Evolutionary conservation across 805 yeast genomes (phyloP).

Genomic region (Candida pseudoglaebosa): DNA sequence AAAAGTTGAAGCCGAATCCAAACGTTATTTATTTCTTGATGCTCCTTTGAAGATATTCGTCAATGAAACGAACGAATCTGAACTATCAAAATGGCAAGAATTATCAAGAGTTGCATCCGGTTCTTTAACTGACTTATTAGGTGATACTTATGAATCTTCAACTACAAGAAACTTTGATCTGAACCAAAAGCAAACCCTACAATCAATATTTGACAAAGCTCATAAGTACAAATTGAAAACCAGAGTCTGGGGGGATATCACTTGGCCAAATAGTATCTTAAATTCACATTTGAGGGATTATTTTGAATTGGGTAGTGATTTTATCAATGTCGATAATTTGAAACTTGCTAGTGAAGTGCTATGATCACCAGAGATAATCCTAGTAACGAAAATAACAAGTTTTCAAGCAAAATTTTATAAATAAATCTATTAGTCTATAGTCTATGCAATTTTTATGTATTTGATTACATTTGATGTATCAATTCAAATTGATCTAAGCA

Average conservation of each 20-base stretch:
- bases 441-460: slow-evolving; percentile 1
- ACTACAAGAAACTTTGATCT: slow-evolving; percentile 20
- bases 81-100: slow-evolving; percentile 20
- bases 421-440: slow-evolving; percentile 5
- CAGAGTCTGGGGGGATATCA: slow-evolving; percentile 69
- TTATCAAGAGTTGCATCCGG: slow-evolving; percentile 41
- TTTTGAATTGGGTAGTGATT: slow-evolving; percentile 47
- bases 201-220: slow-evolving; percentile 33
- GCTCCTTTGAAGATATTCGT: slow-evolving; percentile 42
- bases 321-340: slow-evolving; percentile 62
- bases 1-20: slow-evolving; percentile 17
- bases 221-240: slow-evolving; percentile 51
- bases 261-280: slow-evolving; percentile 54
- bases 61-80: slow-evolving; percentile 17
- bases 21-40: slow-evolving; percentile 47
- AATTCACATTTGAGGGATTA: slow-evolving; percentile 48
- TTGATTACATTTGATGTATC: neutral
- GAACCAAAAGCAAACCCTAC: slow-evolving; percentile 26
- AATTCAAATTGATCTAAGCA: slow-evolving; percentile 5
- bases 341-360: slow-evolving; percentile 28
- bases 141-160: slow-evolving; percentile 11
- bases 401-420: neutral
- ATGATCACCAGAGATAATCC: neutral
- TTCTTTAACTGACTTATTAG: slow-evolving; percentile 33
- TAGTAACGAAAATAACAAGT: neutral